Base-by-base conservation (phyloP, 306 rosid species). In the Canavalia gladiata region DNA sequence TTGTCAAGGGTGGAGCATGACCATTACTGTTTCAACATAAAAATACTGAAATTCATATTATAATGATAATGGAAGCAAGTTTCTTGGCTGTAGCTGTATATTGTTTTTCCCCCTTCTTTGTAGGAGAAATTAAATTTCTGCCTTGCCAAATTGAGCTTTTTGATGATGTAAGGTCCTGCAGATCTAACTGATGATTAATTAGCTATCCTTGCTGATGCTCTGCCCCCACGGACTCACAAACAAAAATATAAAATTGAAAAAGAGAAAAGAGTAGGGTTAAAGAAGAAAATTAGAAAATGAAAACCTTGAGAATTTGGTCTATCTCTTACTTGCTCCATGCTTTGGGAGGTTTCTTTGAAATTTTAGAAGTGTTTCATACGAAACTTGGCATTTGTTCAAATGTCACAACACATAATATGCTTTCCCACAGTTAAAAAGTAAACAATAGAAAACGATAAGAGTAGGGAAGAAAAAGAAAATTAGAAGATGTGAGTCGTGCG, bases 301-400 rank as follows among this genome's bases (percentile, higher is more conserved):
- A 54, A 77, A 51, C 30, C 11, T 51, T 30, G 9, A n/a, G 51
- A 41, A 35, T 29, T 35, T 51, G 8, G 30, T 65, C 10, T 41
- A 28, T 78, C 57, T n/a, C 29, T 11, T 50, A 18, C 10, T 77
- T 50, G 74, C 43, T 65, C 31, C 39, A 4, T 39, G 31, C 43
- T 51, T 66, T 52, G 57, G 6, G 54, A 52, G 41, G 72, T 76
- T 46, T 54, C 68, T 67, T 67, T 68, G 35, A 67, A 42, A 50
- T 64, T 25, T 65, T 50, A 69, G 30, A 35, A 63, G 55, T 65
- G 65, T 50, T 55, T 45, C 29, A 42, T 67, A 42, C 68, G 49
- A 25, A 54, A 77, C 7, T 55, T 54, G 37, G n/a, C 56, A 12
- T 37, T 42, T 51, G 43, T 67, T 67, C 34, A 66, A 64, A 9